Evolutionary conservation across 2,329 filamentous ascomycete genomes (phyloP), one percentile per base, ranked within the genome.

Genomic region (Ophiocordyceps sinensis): DNA sequence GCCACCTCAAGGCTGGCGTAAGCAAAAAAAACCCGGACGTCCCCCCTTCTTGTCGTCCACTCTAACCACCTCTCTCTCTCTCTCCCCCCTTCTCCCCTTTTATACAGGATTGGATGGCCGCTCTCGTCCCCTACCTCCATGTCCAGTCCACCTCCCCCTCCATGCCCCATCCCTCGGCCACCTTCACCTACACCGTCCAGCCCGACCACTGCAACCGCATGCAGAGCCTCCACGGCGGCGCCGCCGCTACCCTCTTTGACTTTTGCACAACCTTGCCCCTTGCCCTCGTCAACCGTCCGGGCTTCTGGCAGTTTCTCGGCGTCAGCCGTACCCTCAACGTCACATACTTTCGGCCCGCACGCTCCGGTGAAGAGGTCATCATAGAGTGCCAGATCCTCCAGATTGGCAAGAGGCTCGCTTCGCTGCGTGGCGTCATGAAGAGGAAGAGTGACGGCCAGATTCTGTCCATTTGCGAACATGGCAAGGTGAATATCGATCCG

Each of bases 201-300:
- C 56, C 60, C 0, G 49, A 60, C 4, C 70, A 79, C 60, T 67
- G 64, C 56, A 79, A 79, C 56, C 58, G 64, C 6, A 43, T 69
- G 13, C 56, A 58, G 23, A 79, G 70, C 58, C 59, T 81, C 41
- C 76, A 80, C 52, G 76, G 75, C 41, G 77, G 76, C 15, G 79
- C 75, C 46, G 67, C 75, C 0, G 72, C 82, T 3, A 79, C 79
- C 0, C 59, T 86, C 4, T 79, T 85, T 48, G 82, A 86, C 59
- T 62, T 73, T 43, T 69, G 74, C 49, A 84, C 82, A 0, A 75
- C 74, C 3, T 55, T 75, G 15, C 65, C 75, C 4, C 57, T 85
- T 12, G 58, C 69, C 10, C 66, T 78, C 31, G 56, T 80, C 40
- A 68, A 70, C 36, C 62, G 62, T 19, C 73, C 72, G 0, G 79